Conservation (phyloP, 768 basidiomycete species). For the Jaapia argillacea region DNA sequence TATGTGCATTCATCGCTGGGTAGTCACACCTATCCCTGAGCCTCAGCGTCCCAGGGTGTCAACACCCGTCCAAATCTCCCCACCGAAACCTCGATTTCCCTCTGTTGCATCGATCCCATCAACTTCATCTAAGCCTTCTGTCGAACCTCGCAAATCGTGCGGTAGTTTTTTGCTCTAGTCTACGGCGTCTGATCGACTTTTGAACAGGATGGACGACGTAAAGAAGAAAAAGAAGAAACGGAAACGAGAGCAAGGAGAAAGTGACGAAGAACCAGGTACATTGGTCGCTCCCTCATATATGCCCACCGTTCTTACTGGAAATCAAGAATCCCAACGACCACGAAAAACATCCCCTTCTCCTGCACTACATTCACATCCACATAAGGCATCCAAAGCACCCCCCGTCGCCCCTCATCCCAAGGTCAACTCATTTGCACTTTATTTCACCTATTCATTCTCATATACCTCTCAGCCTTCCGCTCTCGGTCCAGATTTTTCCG, state of each 20-base stretch:
- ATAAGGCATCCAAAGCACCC: slow-evolving; percentile 49
- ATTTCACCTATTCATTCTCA: neutral
- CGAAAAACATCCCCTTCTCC: slow-evolving; percentile 51
- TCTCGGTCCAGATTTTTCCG: slow-evolving; percentile 52
- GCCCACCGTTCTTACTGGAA: slow-evolving; percentile 3
- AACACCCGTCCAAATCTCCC: too few species aligned
- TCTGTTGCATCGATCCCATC: slow-evolving; percentile 9
- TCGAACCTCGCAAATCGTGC: slow-evolving; percentile 58
- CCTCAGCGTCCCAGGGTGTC: too few species aligned
- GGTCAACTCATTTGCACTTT: neutral
- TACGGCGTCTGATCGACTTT: too few species aligned
- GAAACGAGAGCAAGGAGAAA: slow-evolving; percentile 66
- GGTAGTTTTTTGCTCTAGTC: slow-evolving; percentile 11
- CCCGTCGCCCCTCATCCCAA: slow-evolving; percentile 19
- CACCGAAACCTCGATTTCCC: too few species aligned
- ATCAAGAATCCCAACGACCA: slow-evolving; percentile 38
- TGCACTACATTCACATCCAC: slow-evolving; percentile 25
- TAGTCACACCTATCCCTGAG: slow-evolving; percentile 39
- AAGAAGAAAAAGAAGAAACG: slow-evolving; percentile 72
- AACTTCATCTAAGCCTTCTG: slow-evolving; percentile 40
- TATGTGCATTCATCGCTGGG: slow-evolving; percentile 3
- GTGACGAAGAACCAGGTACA: slow-evolving; percentile 55
- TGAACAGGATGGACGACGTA: neutral
- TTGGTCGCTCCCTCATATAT: slow-evolving; percentile 4
- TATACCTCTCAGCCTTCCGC: neutral